phyloP scores from a whole-genome alignment of 1,139 yeast species.

The Yamadazyma membranifaciens region DNA sequence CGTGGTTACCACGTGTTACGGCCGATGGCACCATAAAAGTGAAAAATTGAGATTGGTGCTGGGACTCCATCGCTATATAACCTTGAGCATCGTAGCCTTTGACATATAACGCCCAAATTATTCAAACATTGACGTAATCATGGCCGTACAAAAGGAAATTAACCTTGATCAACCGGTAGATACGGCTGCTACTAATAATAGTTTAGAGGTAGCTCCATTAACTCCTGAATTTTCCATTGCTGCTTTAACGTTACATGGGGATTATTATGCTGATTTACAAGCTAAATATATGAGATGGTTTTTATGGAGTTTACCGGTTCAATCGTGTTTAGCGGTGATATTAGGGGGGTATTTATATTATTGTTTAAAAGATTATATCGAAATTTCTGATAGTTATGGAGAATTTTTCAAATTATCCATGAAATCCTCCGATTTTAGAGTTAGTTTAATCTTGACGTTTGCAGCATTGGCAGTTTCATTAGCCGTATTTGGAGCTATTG shows the following conservation, averaged over 20 bases:
- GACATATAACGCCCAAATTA: too few species aligned
- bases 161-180: conserved; percentile 56
- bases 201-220: conserved; percentile 43
- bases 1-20: too few species aligned
- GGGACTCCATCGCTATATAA: too few species aligned
- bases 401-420: conserved; percentile 30
- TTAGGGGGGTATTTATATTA: conserved; percentile 22
- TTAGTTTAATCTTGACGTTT: conserved; percentile 24
- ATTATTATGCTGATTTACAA: conserved; percentile 58
- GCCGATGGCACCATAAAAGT: too few species aligned
- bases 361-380: conserved; percentile 34
- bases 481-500: conserved; percentile 18
- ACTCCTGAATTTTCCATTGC: conserved; percentile 60
- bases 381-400: conserved; percentile 31
- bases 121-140: too few species aligned
- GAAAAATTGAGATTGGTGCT: too few species aligned
- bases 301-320: conserved; percentile 47
- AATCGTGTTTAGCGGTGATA: conserved; percentile 22
- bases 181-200: conserved; percentile 35
- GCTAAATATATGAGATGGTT: conserved; percentile 47
- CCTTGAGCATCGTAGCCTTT: too few species aligned
- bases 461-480: conserved; percentile 22
- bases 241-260: conserved; percentile 61
- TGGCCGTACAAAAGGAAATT: conserved; percentile 45
- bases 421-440: conserved; percentile 25